Evolutionary conservation across 768 basidiomycete species (phyloP).

Genomic region (Amanita inopinata): DNA sequence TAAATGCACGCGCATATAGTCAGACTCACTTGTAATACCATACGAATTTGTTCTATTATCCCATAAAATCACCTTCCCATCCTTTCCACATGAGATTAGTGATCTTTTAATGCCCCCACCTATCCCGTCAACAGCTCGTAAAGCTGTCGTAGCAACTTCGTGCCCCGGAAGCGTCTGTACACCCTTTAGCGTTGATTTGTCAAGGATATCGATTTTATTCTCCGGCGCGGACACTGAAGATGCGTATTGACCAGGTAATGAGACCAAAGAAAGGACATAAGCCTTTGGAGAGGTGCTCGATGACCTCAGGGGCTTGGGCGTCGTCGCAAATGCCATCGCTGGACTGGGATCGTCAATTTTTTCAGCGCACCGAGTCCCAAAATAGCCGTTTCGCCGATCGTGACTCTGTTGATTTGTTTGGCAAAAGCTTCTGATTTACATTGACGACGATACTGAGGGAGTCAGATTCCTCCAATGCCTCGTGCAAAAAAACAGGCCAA

Average conservation of each 20-base stretch:
- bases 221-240: conserved; percentile 53
- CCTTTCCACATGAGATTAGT: conserved; percentile 59
- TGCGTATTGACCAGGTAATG: conserved; percentile 40
- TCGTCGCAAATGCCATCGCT: not conserved
- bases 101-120: conserved; percentile 30
- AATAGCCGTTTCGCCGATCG: not conserved
- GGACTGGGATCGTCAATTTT: not conserved
- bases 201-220: conserved; percentile 61
- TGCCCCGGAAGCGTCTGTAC: conserved; percentile 48
- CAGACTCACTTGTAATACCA: conserved; percentile 49
- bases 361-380: not conserved
- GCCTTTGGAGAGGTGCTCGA: conserved; percentile 24
- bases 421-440: too few species aligned
- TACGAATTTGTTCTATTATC: conserved; percentile 50
- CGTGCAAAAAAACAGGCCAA: too few species aligned
- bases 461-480: too few species aligned
- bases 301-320: conserved; percentile 1
- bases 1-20: not conserved
- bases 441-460: too few species aligned
- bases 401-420: conserved; percentile 1
- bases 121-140: conserved; percentile 35
- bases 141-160: conserved; percentile 42
- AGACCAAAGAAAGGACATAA: conserved; percentile 55
- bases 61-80: conserved; percentile 68
- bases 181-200: conserved; percentile 41